These are phyloP conservation scores for Phtheirospermum japonicum DNA, from an alignment of 257 asterid species.

Conservation along the genomic window DNA sequence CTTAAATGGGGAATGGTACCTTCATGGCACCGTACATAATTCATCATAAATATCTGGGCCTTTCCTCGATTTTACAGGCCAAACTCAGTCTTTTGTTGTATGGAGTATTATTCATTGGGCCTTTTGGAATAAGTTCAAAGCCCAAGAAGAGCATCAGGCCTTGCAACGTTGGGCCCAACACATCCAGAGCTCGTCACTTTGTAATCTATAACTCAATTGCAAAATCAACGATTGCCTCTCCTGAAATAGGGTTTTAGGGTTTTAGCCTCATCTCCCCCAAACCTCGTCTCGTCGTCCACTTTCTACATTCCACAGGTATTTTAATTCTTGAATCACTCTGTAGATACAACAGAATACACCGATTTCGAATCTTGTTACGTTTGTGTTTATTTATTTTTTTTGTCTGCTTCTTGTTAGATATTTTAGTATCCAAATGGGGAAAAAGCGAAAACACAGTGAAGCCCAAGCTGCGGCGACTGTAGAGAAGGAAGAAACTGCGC, in stretches of 20 bases:
- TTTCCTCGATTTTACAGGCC: too few species aligned
- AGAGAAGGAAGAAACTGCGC: conserved; percentile 51
- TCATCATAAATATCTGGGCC: too few species aligned
- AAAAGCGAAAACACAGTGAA: conserved; percentile 72
- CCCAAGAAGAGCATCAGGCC: not conserved
- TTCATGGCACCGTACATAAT: too few species aligned
- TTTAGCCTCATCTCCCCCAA: conserved; percentile 11
- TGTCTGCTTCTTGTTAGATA: conserved; percentile 7
- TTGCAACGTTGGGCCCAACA: not conserved
- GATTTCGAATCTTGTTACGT: not conserved
- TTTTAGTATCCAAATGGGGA: conserved; percentile 53
- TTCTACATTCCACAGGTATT: not conserved
- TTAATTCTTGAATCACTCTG: not conserved
- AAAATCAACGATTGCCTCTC: not conserved
- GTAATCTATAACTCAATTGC: too few species aligned
- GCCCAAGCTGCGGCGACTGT: conserved; percentile 33
- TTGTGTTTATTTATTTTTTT: not conserved
- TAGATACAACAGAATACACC: not conserved
- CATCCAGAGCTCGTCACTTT: not conserved
- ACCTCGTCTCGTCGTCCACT: not conserved
- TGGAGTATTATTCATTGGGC: not conserved
- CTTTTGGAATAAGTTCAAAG: not conserved
- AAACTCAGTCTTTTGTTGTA: too few species aligned
- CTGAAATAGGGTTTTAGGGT: conserved; percentile 16
- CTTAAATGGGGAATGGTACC: too few species aligned